Conservation (phyloP, 768 basidiomycete genomes). For the Sporobolomyces roseus region DNA sequence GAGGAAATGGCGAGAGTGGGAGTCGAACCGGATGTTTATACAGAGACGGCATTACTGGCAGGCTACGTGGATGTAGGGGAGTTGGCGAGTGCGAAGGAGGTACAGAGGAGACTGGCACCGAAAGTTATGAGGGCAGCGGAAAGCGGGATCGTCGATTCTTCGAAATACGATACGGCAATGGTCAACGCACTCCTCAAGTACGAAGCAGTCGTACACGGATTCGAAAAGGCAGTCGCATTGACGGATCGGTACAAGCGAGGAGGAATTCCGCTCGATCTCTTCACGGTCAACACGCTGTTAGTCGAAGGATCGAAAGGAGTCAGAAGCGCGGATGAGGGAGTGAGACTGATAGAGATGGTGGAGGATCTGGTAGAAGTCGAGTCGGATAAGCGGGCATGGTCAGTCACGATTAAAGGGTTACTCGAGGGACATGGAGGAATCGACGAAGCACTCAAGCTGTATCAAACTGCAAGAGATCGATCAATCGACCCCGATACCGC, state of each 20-base stretch:
- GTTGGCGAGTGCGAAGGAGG: constrained; percentile 20
- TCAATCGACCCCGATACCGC: constrained; percentile 31
- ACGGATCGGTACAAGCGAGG: not conserved
- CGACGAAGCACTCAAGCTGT: constrained; percentile 27
- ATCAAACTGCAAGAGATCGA: constrained; percentile 35
- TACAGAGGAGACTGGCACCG: not conserved
- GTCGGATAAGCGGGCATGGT: constrained; percentile 28
- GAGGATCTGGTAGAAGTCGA: constrained; percentile 9
- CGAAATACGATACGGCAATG: constrained; percentile 5
- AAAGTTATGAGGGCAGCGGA: not conserved
- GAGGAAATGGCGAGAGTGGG: constrained; percentile 10
- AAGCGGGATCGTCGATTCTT: not conserved
- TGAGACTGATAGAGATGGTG: constrained; percentile 16
- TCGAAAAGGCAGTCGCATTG: constrained; percentile 1
- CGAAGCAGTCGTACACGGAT: constrained; percentile 13
- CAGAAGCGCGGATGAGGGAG: constrained; percentile 1
- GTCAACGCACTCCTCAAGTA: constrained; percentile 32
- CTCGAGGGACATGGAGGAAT: constrained; percentile 1
- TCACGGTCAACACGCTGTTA: constrained; percentile 27
- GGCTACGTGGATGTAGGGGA: constrained; percentile 33
- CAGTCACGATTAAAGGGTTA: constrained; percentile 3
- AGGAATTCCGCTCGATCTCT: constrained; percentile 6
- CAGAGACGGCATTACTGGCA: constrained; percentile 32
- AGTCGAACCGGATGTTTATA: constrained; percentile 25
- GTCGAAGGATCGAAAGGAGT: not conserved